phyloP scores from a whole-genome alignment of 2,329 filamentous ascomycete species.

The Venturia carpophila region DNA sequence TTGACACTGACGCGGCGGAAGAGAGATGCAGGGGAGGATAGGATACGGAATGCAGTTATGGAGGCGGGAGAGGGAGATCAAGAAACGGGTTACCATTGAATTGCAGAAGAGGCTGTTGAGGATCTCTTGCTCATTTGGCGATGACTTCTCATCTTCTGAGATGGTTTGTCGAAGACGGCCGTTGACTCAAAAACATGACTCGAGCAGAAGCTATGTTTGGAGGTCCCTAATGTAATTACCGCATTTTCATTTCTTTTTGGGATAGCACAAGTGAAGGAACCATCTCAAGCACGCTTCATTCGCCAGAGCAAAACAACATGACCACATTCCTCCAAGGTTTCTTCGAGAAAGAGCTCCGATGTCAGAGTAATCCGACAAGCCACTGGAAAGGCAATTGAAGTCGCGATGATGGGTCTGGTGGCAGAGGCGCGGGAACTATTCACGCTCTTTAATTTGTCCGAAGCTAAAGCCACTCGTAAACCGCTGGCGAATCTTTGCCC shows the following conservation, averaged over 20 bases:
- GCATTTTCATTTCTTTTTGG: background rate
- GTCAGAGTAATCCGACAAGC: background rate
- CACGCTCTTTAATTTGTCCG: background rate
- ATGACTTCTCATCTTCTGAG: background rate
- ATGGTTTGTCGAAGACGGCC: background rate
- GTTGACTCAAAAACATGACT: background rate
- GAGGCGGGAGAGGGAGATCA: background rate
- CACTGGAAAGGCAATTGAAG: background rate
- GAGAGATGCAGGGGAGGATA: background rate
- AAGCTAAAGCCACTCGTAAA: background rate
- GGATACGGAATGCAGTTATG: background rate
- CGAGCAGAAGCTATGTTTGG: background rate
- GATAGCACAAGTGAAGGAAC: too few species aligned
- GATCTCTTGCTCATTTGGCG: background rate
- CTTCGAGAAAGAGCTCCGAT: background rate
- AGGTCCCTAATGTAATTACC: background rate
- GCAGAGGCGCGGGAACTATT: background rate
- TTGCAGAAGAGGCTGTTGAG: too few species aligned
- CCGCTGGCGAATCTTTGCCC: background rate
- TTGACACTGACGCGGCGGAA: background rate
- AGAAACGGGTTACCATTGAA: too few species aligned
- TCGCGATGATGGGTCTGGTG: background rate
- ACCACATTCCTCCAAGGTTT: background rate
- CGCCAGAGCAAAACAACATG: background rate
- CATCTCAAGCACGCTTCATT: background rate